phyloP scores from a whole-genome alignment of 2,329 filamentous ascomycete genomes.

The Epichloe uncinata region DNA sequence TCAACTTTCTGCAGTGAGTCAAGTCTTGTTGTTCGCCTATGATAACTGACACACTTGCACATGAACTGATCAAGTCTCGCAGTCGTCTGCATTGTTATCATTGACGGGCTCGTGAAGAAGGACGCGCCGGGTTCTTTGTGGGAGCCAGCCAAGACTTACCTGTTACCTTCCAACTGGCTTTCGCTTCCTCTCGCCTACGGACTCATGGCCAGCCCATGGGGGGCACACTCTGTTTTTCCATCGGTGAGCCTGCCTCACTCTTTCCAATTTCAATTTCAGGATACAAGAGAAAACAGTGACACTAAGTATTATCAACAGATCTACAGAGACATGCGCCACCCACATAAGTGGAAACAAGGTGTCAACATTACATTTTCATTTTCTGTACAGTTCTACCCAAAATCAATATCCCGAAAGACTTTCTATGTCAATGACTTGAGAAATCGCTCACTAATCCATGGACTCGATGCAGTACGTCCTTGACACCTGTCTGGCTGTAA shows the following conservation, averaged over 20 bases:
- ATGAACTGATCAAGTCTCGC: background rate
- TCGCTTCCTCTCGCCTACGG: slow-evolving; percentile 82
- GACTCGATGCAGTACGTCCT: slow-evolving; percentile 49
- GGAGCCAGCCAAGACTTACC: slow-evolving; percentile 63
- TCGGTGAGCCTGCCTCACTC: slow-evolving; percentile 37
- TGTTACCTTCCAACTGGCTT: slow-evolving; percentile 77
- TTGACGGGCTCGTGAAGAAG: slow-evolving; percentile 78
- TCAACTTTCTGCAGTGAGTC: slow-evolving; percentile 75
- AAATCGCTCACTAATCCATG: background rate
- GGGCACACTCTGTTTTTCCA: slow-evolving; percentile 58
- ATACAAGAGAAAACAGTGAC: background rate
- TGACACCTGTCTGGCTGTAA: slow-evolving; percentile 68
- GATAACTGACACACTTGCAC: background rate
- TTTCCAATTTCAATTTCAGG: background rate
- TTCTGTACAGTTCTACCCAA: slow-evolving; percentile 38
- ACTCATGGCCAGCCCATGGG: slow-evolving; percentile 67
- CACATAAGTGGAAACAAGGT: slow-evolving; percentile 63
- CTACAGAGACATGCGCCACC: slow-evolving; percentile 55
- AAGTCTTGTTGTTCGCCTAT: background rate
- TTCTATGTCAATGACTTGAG: no score
- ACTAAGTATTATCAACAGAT: slow-evolving; percentile 26
- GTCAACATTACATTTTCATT: slow-evolving; percentile 75
- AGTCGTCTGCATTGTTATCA: slow-evolving; percentile 75
- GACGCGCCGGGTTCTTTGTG: slow-evolving; percentile 69
- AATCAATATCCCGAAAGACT: background rate